Evolutionary conservation across 2,329 filamentous ascomycete genomes (phyloP).

Genomic region (Pseudogymnoascus destructans): DNA sequence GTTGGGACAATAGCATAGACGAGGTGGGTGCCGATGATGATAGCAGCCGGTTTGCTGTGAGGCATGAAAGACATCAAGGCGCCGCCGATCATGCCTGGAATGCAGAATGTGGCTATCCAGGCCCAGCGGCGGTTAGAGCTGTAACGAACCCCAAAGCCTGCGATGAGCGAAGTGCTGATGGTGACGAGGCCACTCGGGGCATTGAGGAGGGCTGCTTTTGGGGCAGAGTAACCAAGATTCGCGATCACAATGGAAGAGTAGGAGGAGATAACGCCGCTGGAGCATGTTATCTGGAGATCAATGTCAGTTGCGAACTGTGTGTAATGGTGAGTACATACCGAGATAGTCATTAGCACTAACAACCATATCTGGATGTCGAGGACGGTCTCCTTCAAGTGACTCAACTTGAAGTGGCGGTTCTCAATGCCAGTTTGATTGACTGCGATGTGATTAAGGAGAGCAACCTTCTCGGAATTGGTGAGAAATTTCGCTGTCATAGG

Average conservation of each 20-base stretch:
- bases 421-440: constrained; percentile 46
- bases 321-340: not conserved
- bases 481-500: constrained; percentile 33
- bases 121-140: constrained; percentile 31
- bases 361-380: constrained; percentile 1
- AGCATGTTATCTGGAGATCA: not conserved
- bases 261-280: not conserved
- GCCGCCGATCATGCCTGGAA: constrained; percentile 35
- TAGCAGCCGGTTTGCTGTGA: constrained; percentile 29
- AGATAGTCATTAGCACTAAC: constrained; percentile 21
- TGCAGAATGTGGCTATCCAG: constrained; percentile 31
- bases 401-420: constrained; percentile 38
- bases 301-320: constrained; percentile 17
- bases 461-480: constrained; percentile 29
- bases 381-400: constrained; percentile 39
- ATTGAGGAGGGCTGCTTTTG: constrained; percentile 32
- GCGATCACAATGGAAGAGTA: not conserved
- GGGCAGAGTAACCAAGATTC: constrained; percentile 31
- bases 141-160: constrained; percentile 29
- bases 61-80: constrained; percentile 30
- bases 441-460: constrained; percentile 36
- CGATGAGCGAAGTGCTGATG: constrained; percentile 30
- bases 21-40: constrained; percentile 33
- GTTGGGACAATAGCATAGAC: constrained; percentile 32
- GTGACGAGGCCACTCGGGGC: constrained; percentile 32